Conservation (phyloP, 192 early-diverging fungal genomes). For the Mortierella alpina region DNA sequence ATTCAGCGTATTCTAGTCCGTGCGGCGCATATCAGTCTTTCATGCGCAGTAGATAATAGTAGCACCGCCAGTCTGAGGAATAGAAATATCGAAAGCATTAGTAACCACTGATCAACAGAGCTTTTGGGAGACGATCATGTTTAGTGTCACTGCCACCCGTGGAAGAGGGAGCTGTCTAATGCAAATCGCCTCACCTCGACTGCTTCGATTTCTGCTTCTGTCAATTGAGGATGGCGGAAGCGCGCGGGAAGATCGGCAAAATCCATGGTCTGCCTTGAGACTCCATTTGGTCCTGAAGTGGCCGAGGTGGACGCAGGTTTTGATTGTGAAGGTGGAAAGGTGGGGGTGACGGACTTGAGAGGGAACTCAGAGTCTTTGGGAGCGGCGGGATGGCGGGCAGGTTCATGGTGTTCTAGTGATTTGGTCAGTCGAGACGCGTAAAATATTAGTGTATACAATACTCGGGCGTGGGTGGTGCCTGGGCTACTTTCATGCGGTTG, state of each 20-base stretch:
- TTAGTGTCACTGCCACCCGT: background rate
- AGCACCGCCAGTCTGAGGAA: conserved; percentile 3
- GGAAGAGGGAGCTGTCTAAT: background rate
- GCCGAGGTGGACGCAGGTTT: conserved; percentile 4
- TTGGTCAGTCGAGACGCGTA: background rate
- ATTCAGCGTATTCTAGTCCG: background rate
- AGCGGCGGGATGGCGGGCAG: conserved; percentile 46
- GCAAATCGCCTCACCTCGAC: conserved; percentile 51
- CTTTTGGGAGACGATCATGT: background rate
- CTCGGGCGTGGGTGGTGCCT: background rate
- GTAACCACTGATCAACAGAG: background rate
- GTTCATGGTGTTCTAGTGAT: conserved; percentile 34
- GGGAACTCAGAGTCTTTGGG: conserved; percentile 38
- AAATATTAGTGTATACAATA: background rate
- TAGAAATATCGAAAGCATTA: background rate
- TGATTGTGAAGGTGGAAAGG: background rate
- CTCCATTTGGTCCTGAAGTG: conserved; percentile 27
- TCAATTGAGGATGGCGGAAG: conserved; percentile 53
- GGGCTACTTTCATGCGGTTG: background rate
- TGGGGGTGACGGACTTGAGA: conserved; percentile 10
- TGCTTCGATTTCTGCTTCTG: conserved; percentile 62
- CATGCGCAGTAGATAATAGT: conserved; percentile 3
- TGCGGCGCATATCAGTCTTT: background rate
- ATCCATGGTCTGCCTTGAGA: conserved; percentile 33
- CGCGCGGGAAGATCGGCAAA: conserved; percentile 55